Percentiles rank a stretch among this genome's conserved stretches.
These are phyloP conservation scores for Maudiozyma humilis DNA, from an alignment of 1,139 yeast species.

Conservation along the genomic window DNA sequence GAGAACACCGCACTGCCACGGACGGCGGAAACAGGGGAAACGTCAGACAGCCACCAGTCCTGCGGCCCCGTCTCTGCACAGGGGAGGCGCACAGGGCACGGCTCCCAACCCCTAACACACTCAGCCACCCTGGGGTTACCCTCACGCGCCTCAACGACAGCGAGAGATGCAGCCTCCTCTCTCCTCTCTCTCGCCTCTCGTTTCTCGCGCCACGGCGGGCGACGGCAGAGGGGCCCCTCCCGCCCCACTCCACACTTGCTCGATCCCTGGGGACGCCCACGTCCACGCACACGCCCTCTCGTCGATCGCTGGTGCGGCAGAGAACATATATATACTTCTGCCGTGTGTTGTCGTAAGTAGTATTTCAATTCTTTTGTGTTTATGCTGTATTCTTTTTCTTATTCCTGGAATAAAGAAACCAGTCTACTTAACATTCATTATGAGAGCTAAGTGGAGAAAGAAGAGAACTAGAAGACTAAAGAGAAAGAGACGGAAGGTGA, in stretches of 20 bases:
- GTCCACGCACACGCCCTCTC: no score
- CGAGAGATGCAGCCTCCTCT: neutral
- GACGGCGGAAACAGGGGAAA: no score
- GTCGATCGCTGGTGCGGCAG: no score
- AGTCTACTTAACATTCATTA: conserved; percentile 28
- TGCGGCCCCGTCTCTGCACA: neutral
- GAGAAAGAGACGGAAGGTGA: conserved; percentile 99
- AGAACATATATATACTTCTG: no score
- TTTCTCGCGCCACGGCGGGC: no score
- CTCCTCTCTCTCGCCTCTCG: no score
- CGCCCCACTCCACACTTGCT: no score
- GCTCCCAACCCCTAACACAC: neutral
- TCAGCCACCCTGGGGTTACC: neutral
- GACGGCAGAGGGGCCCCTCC: neutral
- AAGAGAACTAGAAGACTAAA: conserved; percentile 99
- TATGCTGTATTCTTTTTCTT: neutral
- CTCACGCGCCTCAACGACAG: neutral
- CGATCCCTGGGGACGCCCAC: no score
- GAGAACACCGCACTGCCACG: no score
- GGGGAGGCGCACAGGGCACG: no score
- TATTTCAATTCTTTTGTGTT: neutral
- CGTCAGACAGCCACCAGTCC: no score
- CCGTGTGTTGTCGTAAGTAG: no score
- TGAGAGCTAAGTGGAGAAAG: conserved; percentile 97
- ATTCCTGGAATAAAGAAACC: neutral